Base-by-base conservation (phyloP, 2,329 filamentous ascomycete genomes). In the Arthrobotrys iridis region DNA sequence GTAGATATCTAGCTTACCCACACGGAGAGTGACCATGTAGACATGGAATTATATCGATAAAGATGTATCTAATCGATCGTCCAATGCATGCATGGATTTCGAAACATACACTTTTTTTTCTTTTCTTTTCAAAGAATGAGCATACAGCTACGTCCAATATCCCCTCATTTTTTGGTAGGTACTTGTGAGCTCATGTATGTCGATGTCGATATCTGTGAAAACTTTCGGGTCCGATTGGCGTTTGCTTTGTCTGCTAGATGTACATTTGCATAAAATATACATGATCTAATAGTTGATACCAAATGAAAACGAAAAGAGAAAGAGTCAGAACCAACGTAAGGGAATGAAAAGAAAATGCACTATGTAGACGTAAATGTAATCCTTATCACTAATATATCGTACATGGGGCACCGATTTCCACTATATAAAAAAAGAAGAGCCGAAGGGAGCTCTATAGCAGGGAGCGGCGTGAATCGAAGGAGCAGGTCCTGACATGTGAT, bases 331-430 rank as follows among this genome's bases (percentile, higher is more conserved):
- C 35, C 18, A 7, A 24, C 10, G 8, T n/a, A 26, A 63, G 13
- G 15, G 3, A 55, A 45, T 20, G 15, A 58, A 58, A 50, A 3
- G 52, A 18, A 37, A 60, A 43, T 45, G 20, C 28, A 43, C 7
- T n/a, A n/a, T 5, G 46, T 33, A 55, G 18, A 37, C 37, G 28
- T 28, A 66, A 30, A 43, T 46, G 46, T 58, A 58, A 43, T 63
- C 45, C 40, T 50, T 65, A 73, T 66, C 68, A 73, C 68, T 73
- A 60, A 45, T 48, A 60, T 73, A 73, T 73, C 68, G 40, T 73
- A 73, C 68, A 73, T 41, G 20, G 18, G 40, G 67, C 67, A 59
- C 55, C 58, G 41, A 20, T 41, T 43, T 59, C 46, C 41, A 57
- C 5, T n/a, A n/a, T n/a, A n/a, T n/a, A n/a, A n/a, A 20, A 63